Evolutionary conservation across 2,329 filamentous ascomycete genomes (phyloP), one percentile per base, ranked within the genome.

Genomic region (Penicillium expansum): DNA sequence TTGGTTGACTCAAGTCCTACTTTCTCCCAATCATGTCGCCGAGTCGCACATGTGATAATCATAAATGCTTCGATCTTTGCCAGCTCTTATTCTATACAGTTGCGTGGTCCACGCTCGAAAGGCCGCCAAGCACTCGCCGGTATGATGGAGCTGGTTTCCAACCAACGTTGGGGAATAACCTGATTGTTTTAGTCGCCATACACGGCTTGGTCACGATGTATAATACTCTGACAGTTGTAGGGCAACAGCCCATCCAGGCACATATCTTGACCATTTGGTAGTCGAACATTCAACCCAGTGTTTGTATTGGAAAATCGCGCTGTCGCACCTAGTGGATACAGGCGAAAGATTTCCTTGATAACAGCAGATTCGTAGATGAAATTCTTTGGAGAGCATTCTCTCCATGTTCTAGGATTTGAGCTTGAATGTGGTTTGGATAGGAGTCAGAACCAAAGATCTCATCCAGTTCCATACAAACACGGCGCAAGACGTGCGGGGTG

Each of bases 311-410:
- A 41, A 18, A 52, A 52, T 3, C 65, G 53, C 7, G 63, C 59
- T 1, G 61, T 60, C 2, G 52, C 60, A 3, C 56, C 65, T 48
- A 82, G 76, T 0, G 82, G 80, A 61, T 78, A 81, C 27, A 85
- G 62, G 0, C 83, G 76, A 3, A 86, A 72, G 0, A 76, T 75
- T 66, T 86, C 83, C 55, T 83, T 82, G 59, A 83, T 77, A 86
- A n/a, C n/a, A n/a, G n/a, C n/a, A n/a, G n/a, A n/a, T n/a, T n/a
- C n/a, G n/a, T n/a, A n/a, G n/a, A n/a, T n/a, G n/a, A n/a, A n/a
- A n/a, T 59, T 4, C 39, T 73, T 33, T 77, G 71, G 61, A 81
- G 81, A 35, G 84, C 69, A 2, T 71, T 32, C 70, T 69, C 16
- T 74, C 77, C 18, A n/a, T n/a, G n/a, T n/a, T n/a, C n/a, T n/a